Conservation (phyloP, 495 filamentous ascomycete species). For the Aspergillus sclerotioniger region DNA sequence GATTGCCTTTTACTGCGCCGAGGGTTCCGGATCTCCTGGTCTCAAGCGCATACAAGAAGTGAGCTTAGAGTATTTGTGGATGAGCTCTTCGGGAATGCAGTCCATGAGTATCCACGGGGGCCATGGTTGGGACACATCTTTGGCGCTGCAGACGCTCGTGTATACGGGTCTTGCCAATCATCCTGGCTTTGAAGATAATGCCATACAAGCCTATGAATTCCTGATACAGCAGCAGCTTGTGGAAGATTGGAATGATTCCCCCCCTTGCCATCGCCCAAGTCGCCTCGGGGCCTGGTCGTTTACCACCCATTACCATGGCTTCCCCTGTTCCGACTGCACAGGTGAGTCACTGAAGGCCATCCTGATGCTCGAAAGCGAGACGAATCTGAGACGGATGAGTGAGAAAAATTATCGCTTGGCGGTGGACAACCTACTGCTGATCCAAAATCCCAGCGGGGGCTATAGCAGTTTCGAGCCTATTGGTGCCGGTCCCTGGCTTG, state of each 20-base stretch:
- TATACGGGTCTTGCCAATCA: neutral
- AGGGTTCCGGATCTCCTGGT: slow-evolving; percentile 5
- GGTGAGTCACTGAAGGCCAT: slow-evolving; percentile 5
- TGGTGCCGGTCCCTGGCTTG: slow-evolving; percentile 13
- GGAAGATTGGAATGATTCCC: slow-evolving; percentile 2
- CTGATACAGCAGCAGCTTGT: slow-evolving; percentile 11
- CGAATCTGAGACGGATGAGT: slow-evolving; percentile 1
- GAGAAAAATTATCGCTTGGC: neutral
- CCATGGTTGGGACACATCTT: slow-evolving; percentile 13
- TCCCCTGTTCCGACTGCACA: slow-evolving; percentile 6
- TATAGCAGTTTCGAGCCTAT: slow-evolving; percentile 20
- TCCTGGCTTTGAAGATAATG: neutral
- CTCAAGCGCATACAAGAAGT: slow-evolving; percentile 7
- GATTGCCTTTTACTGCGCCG: slow-evolving; percentile 8
- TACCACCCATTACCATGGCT: neutral
- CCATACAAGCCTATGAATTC: slow-evolving; percentile 5
- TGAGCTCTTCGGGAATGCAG: slow-evolving; percentile 8
- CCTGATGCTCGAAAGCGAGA: slow-evolving; percentile 4
- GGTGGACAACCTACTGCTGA: slow-evolving; percentile 16
- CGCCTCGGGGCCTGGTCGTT: slow-evolving; percentile 7
- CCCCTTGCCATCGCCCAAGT: neutral
- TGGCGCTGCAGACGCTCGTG: slow-evolving; percentile 7
- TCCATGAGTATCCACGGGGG: slow-evolving; percentile 10
- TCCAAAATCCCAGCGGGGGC: slow-evolving; percentile 17
- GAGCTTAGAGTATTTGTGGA: slow-evolving; percentile 11